A percentile compares a stretch with the other conserved stretches of the same genome.
phyloP scores from a whole-genome alignment of 768 basidiomycete genomes.

The Auriscalpium microsporum region DNA sequence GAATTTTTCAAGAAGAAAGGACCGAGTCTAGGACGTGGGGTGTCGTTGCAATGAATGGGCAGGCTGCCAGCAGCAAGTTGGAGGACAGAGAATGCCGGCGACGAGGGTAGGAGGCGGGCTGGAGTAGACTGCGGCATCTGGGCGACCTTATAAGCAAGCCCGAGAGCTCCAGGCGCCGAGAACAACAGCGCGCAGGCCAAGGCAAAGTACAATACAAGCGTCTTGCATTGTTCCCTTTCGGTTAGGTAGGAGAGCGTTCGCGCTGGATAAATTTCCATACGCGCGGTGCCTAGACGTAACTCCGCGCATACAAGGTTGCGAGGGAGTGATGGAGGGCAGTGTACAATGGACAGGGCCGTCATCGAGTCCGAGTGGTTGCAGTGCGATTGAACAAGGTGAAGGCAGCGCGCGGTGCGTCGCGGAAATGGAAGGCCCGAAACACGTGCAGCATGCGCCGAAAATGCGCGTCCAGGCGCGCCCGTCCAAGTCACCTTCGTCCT shows the following conservation, averaged over 20 bases:
- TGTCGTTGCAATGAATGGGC: too few relatives aligned
- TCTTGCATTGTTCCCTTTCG: background rate
- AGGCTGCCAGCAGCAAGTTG: constrained; percentile 12
- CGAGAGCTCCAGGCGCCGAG: background rate
- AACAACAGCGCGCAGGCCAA: background rate
- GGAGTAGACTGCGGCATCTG: background rate
- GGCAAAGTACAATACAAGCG: constrained; percentile 9
- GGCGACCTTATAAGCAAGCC: background rate
- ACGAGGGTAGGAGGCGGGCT: background rate
- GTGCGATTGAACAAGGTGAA: background rate
- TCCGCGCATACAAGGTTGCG: too few relatives aligned
- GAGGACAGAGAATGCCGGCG: background rate
- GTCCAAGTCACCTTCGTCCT: background rate
- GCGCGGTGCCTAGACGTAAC: too few relatives aligned
- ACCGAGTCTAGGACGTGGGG: too few relatives aligned
- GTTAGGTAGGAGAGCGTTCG: background rate
- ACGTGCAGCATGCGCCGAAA: too few relatives aligned
- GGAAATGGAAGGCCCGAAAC: too few relatives aligned
- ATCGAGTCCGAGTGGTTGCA: background rate
- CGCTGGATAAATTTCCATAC: too few relatives aligned
- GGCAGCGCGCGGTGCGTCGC: background rate
- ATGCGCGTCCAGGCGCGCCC: too few relatives aligned
- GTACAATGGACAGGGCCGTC: background rate
- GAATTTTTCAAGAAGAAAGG: too few relatives aligned
- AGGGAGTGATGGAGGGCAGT: too few relatives aligned